Evolutionary conservation across 257 asterid genomes (phyloP), one percentile per base, ranked within the genome.

Genomic region (Rauvolfia tetraphylla): DNA sequence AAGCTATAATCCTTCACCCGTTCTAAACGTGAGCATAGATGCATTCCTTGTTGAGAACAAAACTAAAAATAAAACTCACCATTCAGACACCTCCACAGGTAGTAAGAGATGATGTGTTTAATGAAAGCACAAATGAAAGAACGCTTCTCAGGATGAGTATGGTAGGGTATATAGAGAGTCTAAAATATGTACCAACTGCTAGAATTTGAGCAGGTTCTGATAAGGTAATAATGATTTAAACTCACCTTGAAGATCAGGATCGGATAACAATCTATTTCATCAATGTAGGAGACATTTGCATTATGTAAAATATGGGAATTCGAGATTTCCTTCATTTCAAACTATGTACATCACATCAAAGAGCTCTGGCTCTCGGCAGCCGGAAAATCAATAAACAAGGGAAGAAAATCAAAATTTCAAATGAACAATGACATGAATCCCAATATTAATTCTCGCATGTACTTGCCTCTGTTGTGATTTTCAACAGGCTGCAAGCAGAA

Each of bases 181-280:
- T 62, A 31, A 62, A 62, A 31, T 42, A 27, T 25, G 66, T 38
- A 65, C 20, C 44, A 63, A 61, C 10, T 3, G 2, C 1, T 33
- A 63, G 44, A 63, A 63, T 44, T 63, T 17, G 20, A 62, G 69
- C 42, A 31, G 41, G 69, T 31, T 62, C 7, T 31, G 68, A 14
- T 14, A 38, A 8, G 15, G n/a, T 12, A 9, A 34, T 7, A 65
- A 17, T 22, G 14, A 2, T 34, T 59, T 29, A 18, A 25, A 65
- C 70, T 65, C 46, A 65, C 46, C 46, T 65, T 7, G 48, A 36
- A 18, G 48, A 66, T 66, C 71, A 66, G 38, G 33, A 67, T 67
- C n/a, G 2, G 29, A 39, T 23, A 67, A 36, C 72, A 67, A 65
- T 65, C 70, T 38, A 65, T 65, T 18, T 11, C 46, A 65, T 65